Conservation (phyloP, 345 rosid genomes). For the Eucalyptus marginata region DNA sequence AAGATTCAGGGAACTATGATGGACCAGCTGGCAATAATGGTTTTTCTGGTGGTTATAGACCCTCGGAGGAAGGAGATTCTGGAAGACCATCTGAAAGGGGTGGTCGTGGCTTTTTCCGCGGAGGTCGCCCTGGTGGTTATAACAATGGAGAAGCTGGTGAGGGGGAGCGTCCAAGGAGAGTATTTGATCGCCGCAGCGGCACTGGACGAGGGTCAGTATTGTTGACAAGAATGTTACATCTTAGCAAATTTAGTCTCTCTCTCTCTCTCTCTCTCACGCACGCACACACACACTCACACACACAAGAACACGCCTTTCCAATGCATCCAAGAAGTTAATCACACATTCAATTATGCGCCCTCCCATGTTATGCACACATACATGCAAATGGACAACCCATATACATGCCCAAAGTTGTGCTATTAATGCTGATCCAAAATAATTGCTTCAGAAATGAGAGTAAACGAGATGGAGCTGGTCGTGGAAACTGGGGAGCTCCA, state of each 20-base stretch:
- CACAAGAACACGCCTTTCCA: neutral
- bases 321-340: neutral
- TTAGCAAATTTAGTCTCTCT: neutral
- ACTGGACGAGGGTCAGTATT: conserved; percentile 88
- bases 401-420: neutral
- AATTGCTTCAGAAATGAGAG: conserved; percentile 39
- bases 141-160: conserved; percentile 54
- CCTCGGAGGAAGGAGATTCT: conserved; percentile 61
- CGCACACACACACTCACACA: rapidly evolving
- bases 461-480: conserved; percentile 90
- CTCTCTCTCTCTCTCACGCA: neutral
- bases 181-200: conserved; percentile 76
- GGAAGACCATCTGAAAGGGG: conserved; percentile 44
- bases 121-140: conserved; percentile 66
- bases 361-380: neutral
- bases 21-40: conserved; percentile 33
- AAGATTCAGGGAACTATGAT: conserved; percentile 43
- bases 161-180: conserved; percentile 64
- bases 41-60: conserved; percentile 37
- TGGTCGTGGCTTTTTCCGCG: conserved; percentile 65
- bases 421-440: neutral
- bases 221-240: neutral
- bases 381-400: neutral
- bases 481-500: conserved; percentile 91
- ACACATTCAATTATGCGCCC: neutral